Evolutionary conservation across 768 basidiomycete species (phyloP).

Genomic region (Tricholomella constricta): DNA sequence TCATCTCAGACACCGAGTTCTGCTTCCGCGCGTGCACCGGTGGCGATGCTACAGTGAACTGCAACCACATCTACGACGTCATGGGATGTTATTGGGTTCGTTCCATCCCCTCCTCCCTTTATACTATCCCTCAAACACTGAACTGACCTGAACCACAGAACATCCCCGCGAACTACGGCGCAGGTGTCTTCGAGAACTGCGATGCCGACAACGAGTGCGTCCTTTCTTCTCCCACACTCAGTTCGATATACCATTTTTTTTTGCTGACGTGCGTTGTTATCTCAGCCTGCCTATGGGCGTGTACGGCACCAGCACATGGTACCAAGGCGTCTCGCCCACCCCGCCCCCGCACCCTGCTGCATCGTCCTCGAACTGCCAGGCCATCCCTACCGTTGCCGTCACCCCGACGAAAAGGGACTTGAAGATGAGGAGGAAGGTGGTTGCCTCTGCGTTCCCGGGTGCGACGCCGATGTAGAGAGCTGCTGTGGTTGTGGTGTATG

Average conservation of each 20-base stretch:
- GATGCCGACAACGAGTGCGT: slow-evolving; percentile 55
- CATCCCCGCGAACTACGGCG: slow-evolving; percentile 67
- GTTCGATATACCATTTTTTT: too few species aligned
- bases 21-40: slow-evolving; percentile 75
- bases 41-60: slow-evolving; percentile 54
- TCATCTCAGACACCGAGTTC: slow-evolving; percentile 68
- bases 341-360: slow-evolving; percentile 62
- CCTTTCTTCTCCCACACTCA: not conserved
- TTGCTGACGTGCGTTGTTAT: not conserved
- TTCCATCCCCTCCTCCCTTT: slow-evolving; percentile 1
- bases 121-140: not conserved
- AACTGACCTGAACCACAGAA: slow-evolving; percentile 50
- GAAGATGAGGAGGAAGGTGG: not conserved
- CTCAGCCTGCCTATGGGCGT: slow-evolving; percentile 63
- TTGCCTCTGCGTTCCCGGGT: not conserved
- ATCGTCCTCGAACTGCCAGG: slow-evolving; percentile 64
- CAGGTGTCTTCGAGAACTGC: slow-evolving; percentile 68
- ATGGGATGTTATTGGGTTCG: slow-evolving; percentile 60
- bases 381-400: slow-evolving; percentile 36
- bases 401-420: slow-evolving; percentile 20
- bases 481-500: too few species aligned
- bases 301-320: slow-evolving; percentile 71
- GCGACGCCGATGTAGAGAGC: not conserved
- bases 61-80: slow-evolving; percentile 80
- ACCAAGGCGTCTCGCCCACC: slow-evolving; percentile 60